Evolutionary conservation across 768 basidiomycete genomes (phyloP).

Genomic region (Boletus barrowsii): DNA sequence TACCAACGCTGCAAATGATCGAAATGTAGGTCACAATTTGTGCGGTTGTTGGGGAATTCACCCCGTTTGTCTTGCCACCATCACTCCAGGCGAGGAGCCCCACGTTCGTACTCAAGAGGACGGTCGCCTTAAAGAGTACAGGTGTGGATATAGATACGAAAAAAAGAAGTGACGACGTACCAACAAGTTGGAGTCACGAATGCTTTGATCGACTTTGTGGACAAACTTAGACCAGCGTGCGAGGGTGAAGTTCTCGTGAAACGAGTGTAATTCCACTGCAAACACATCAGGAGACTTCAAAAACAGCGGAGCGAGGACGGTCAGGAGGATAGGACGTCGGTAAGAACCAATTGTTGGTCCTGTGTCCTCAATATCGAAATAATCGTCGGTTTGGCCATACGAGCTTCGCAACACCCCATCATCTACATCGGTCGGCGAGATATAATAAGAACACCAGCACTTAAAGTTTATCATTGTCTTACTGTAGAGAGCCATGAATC

Average conservation of each 20-base stretch:
- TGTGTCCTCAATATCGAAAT: constrained; percentile 29
- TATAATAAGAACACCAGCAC: not conserved
- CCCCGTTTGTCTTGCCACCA: not conserved
- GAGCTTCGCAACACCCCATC: constrained; percentile 28
- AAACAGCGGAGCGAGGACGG: constrained; percentile 22
- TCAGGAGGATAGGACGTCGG: constrained; percentile 16
- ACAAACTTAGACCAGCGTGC: constrained; percentile 30
- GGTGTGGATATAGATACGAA: not conserved
- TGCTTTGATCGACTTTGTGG: constrained; percentile 29
- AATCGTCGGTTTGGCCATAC: constrained; percentile 31
- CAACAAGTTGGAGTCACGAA: constrained; percentile 31
- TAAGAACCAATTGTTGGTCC: constrained; percentile 13
- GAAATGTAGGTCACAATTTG: constrained; percentile 30
- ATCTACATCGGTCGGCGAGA: constrained; percentile 8
- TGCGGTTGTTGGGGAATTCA: constrained; percentile 10
- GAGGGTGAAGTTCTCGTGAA: constrained; percentile 27
- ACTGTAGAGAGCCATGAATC: constrained; percentile 32
- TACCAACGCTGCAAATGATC: constrained; percentile 28
- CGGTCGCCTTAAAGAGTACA: constrained; percentile 22
- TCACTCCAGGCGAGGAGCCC: constrained; percentile 23
- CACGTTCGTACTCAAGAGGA: constrained; percentile 25
- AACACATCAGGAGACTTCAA: constrained; percentile 27
- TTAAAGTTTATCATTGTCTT: not conserved
- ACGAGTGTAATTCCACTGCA: constrained; percentile 27
- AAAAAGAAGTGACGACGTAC: constrained; percentile 5